These are phyloP conservation scores for Nicotiana otophora DNA, from an alignment of 257 asterid genomes.

Conservation along the genomic window DNA sequence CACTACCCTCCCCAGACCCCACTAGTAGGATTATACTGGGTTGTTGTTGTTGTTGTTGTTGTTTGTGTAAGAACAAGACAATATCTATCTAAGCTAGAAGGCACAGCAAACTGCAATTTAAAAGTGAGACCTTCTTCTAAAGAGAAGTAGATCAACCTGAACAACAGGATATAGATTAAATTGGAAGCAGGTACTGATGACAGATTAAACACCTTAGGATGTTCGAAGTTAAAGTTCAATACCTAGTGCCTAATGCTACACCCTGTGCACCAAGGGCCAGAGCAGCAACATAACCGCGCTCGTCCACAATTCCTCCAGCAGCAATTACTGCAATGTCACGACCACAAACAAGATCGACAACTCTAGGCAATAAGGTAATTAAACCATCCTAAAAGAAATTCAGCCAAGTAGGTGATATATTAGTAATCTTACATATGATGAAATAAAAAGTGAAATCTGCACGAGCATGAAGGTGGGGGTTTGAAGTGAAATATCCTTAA, in stretches of 20 bases:
- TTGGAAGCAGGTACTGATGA: not conserved
- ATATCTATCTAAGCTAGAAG: not conserved
- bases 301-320: constrained; percentile 88
- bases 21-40: too few relatives aligned
- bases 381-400: constrained; percentile 47
- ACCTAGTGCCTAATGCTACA: constrained; percentile 82
- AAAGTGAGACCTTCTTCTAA: not conserved
- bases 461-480: not conserved
- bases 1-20: too few relatives aligned
- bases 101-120: not conserved
- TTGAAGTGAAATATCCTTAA: not conserved
- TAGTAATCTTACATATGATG: not conserved
- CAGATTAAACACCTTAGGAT: not conserved
- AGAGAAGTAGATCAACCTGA: not conserved
- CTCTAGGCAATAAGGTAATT: constrained; percentile 66
- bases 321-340: constrained; percentile 59
- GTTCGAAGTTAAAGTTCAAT: not conserved
- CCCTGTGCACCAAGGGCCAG: constrained; percentile 93
- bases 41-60: too few relatives aligned
- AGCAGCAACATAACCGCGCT: constrained; percentile 89
- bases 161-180: not conserved
- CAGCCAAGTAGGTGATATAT: not conserved
- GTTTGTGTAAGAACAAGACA: not conserved
- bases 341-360: constrained; percentile 55
- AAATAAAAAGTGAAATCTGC: not conserved